A percentile compares a stretch with the other conserved stretches of the same genome.
Conservation (phyloP, 1,284 basidiomycete genomes). For the Lignosus rhinocerotis region DNA sequence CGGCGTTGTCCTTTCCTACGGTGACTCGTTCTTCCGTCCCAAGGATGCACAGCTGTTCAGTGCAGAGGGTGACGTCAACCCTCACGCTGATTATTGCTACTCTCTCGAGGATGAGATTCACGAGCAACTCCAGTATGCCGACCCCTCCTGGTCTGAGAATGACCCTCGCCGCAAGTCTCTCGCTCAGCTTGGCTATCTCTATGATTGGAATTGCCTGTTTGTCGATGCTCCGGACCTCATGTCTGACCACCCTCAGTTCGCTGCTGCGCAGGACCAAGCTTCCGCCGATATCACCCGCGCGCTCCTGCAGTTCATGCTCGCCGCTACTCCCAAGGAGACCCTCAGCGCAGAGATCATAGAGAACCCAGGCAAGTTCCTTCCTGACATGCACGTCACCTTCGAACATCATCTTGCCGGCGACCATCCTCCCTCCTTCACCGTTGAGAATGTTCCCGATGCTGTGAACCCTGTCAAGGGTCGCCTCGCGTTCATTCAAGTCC, state of each 20-base stretch:
- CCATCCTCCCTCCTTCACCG: slow-evolving; percentile 36
- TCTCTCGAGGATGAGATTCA: slow-evolving; percentile 45
- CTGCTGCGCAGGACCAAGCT: slow-evolving; percentile 29
- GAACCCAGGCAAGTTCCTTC: slow-evolving; percentile 51
- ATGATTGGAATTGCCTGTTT: slow-evolving; percentile 58
- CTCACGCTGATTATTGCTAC: slow-evolving; percentile 60
- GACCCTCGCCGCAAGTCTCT: slow-evolving; percentile 36
- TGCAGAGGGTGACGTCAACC: slow-evolving; percentile 41
- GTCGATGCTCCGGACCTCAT: slow-evolving; percentile 38
- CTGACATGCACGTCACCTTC: slow-evolving; percentile 51
- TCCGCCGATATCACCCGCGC: slow-evolving; percentile 51
- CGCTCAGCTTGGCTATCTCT: slow-evolving; percentile 45
- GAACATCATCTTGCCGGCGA: slow-evolving; percentile 53
- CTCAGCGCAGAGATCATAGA: slow-evolving; percentile 51
- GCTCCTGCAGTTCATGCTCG: slow-evolving; percentile 75
- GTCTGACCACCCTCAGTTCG: slow-evolving; percentile 24
- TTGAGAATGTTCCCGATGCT: slow-evolving; percentile 68
- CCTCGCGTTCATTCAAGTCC: slow-evolving; percentile 74
- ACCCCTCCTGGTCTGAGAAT: slow-evolving; percentile 20
- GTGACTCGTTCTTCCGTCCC: slow-evolving; percentile 73
- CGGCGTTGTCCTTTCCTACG: slow-evolving; percentile 78
- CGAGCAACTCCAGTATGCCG: slow-evolving; percentile 23
- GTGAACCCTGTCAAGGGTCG: slow-evolving; percentile 73
- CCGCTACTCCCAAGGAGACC: slow-evolving; percentile 61
- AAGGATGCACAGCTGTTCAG: slow-evolving; percentile 44